Conservation (phyloP, 768 basidiomycete species). For the Sarcomyxa edulis region DNA sequence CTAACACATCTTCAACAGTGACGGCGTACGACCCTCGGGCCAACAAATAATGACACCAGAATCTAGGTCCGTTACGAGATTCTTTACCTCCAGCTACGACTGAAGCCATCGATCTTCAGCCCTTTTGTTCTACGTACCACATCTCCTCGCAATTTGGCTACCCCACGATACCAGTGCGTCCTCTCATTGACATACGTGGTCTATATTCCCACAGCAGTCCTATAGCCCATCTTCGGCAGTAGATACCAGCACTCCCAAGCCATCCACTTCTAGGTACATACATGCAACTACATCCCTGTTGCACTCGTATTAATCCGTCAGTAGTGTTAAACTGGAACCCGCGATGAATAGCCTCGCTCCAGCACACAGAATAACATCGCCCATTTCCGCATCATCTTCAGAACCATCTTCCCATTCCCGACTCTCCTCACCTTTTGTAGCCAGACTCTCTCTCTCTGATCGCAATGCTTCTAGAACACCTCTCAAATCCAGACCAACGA, state of each 20-base stretch:
- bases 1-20: no score
- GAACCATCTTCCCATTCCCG: slow-evolving; percentile 21
- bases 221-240: no score
- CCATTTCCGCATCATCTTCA: slow-evolving; percentile 24
- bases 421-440: slow-evolving; percentile 44
- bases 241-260: no score
- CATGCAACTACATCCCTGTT: not conserved
- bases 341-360: slow-evolving; percentile 13
- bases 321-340: slow-evolving; percentile 16
- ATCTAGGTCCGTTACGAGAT: slow-evolving; percentile 38
- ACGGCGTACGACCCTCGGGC: no score
- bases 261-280: no score
- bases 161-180: no score
- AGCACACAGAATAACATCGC: slow-evolving; percentile 13
- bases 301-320: not conserved
- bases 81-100: no score
- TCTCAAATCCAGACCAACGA: slow-evolving; percentile 11
- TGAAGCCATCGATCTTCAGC: slow-evolving; percentile 7
- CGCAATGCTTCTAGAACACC: slow-evolving; percentile 13
- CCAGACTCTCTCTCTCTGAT: slow-evolving; percentile 27
- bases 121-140: slow-evolving; percentile 19
- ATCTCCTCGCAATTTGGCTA: slow-evolving; percentile 8
- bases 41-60: slow-evolving; percentile 42
- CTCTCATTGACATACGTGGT: not conserved
- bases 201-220: slow-evolving; percentile 1